These are phyloP conservation scores for Ascochyta fabae DNA, from an alignment of 2,329 filamentous ascomycete genomes.

Conservation along the genomic window DNA sequence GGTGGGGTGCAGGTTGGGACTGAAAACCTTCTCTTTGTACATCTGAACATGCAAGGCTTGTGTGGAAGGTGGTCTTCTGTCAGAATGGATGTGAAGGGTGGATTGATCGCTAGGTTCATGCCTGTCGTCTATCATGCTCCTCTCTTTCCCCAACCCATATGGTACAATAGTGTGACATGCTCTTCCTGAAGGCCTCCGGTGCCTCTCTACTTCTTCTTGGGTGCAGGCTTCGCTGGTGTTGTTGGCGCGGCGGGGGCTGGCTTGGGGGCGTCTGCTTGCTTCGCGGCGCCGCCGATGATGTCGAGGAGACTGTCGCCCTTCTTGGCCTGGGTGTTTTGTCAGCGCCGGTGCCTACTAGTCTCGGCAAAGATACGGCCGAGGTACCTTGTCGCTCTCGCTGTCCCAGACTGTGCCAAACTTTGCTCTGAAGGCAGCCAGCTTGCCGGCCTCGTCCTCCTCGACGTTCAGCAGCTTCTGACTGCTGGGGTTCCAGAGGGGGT, in stretches of 20 bases:
- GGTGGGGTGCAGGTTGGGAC: too few relatives aligned
- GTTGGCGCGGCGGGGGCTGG: conserved; percentile 21
- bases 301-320: conserved; percentile 40
- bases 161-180: background rate
- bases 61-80: too few relatives aligned
- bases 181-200: background rate
- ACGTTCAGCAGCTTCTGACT: conserved; percentile 82
- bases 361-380: background rate
- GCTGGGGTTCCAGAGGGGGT: conserved; percentile 87
- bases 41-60: too few relatives aligned
- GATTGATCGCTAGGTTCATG: too few relatives aligned
- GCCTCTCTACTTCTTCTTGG: conserved; percentile 13
- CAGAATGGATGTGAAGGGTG: too few relatives aligned
- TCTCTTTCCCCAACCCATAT: background rate
- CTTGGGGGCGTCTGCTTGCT: conserved; percentile 25
- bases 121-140: too few relatives aligned
- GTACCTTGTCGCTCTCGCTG: conserved; percentile 40
- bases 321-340: conserved; percentile 16
- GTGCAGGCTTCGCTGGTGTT: conserved; percentile 17
- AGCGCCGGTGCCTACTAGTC: background rate
- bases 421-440: conserved; percentile 82
- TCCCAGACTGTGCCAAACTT: conserved; percentile 89
- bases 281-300: conserved; percentile 40
- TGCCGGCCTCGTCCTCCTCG: conserved; percentile 93
- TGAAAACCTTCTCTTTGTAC: too few relatives aligned